Base-by-base conservation (phyloP, 148 eudicot species). In the Vaccinium corymbosum region DNA sequence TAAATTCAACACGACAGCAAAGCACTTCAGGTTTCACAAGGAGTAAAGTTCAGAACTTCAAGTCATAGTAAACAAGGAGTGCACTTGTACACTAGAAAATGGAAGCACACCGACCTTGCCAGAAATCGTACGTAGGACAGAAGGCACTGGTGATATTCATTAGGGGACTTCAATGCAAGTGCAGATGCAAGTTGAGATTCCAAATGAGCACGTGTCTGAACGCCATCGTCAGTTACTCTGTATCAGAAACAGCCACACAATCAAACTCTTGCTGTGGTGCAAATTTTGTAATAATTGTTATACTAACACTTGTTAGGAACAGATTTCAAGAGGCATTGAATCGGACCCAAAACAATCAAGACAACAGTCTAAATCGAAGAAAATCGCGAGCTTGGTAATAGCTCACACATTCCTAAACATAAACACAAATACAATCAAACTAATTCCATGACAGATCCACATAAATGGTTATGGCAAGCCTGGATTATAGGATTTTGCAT, bases 141-240 rank as follows among this genome's bases (percentile, higher is more conserved):
- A 85, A 97, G 98, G 81, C 95, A 94, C 81, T 97, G 99, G 35
- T 93, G 94, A 87, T 97, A 97, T 84, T 97, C 99, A 51, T 78
- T 91, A 29, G 99, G 89, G 62, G 99, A 97, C 89, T 92, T 89
- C 92, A 97, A 85, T 61, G 99, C 93, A 85, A 94, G 81, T 22
- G 99, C 91, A n/a, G 99, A 94, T 78, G 95, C 99, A 84, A 97
- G 73, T 87, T 93, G 98, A 59, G 94, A 81, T 88, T 96, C 99
- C 90, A 94, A 91, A 84, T 96, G 98, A 85, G 99, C 94, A 80
- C 99, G 97, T 62, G 99, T 96, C 89, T 96, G 98, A 90, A 94
- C 85, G 50, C 98, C 99, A 88, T 96, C 98, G 87, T 96, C 99
- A 75, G 98, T 93, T 81, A 93, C 93, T 88, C 99, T 96, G 90